Evolutionary conservation across 208 protist genomes (phyloP), one percentile per base, ranked within the genome.

Genomic region (Angomonas desouzai): DNA sequence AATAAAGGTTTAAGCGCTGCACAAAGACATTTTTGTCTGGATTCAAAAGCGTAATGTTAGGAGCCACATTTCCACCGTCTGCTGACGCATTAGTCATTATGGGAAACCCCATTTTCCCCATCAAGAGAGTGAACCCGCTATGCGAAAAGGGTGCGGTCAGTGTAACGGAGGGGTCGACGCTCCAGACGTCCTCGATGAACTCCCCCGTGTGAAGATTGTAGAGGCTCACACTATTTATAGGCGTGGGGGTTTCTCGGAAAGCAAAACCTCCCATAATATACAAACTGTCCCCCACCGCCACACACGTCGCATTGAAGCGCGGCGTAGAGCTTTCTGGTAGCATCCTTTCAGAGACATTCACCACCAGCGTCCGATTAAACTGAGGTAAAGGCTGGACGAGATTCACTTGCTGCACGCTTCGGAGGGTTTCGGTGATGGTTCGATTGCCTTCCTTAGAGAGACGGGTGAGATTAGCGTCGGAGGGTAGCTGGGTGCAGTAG

Each of bases 171-270:
- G 33, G 10, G 16, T 61, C 67, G 0, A 80, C 60, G 2, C 62
- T 49, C 72, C 76, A 76, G 36, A 70, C 76, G 2, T 64, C 68
- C 11, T 87, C 76, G 36, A 80, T 61, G 28, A 87, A 83, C 49
- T 66, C 55, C 0, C 60, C 66, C 6, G 67, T 70, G 3, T 48
- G 28, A 18, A 76, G 67, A 55, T 87, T 70, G 62, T 71, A 87
- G 62, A 74, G 66, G n/a, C 45, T 51, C 3, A 51, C 10, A 72
- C 70, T 2, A 78, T 76, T 33, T 72, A 70, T 0, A 63, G 32
- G 29, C 78, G 48, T 20, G 13, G 36, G 13, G 9, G 36, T 40
- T 40, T 40, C 36, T 13, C n/a, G n/a, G n/a, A 40, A 40, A 13
- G 60, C 13, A 13, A 66, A 36, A 29, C 72, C 72, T 29, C 72